A percentile compares a stretch with the other conserved stretches of the same genome.
These are phyloP conservation scores for Xylariales sp. DNA, from an alignment of 2,329 filamentous ascomycete genomes.

Conservation along the genomic window DNA sequence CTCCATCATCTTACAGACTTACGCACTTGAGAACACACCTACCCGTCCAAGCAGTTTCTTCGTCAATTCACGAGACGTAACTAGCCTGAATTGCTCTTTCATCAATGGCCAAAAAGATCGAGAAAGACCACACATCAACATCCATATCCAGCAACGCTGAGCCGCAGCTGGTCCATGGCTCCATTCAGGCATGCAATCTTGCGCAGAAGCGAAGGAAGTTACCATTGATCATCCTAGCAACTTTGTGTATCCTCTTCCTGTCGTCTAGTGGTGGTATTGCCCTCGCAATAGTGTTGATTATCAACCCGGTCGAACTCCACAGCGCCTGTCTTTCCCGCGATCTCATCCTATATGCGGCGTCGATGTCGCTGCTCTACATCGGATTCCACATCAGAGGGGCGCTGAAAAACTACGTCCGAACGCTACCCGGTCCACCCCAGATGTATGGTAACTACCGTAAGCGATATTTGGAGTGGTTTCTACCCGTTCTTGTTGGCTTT, in stretches of 20 bases:
- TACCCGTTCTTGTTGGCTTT: no score
- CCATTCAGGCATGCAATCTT: constrained; percentile 20
- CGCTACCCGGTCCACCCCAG: constrained; percentile 20
- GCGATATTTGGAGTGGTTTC: no score
- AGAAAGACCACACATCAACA: background rate
- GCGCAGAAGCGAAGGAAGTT: constrained; percentile 15
- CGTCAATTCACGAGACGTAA: no score
- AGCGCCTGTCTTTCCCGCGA: constrained; percentile 25
- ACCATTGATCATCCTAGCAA: constrained; percentile 22
- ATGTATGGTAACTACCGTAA: constrained; percentile 23
- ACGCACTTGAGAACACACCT: no score
- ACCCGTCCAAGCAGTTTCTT: no score
- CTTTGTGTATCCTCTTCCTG: constrained; percentile 26
- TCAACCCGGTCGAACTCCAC: constrained; percentile 16
- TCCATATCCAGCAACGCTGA: background rate
- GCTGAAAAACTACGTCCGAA: constrained; percentile 17
- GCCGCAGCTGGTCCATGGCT: constrained; percentile 9
- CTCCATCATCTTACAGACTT: no score
- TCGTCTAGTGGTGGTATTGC: constrained; percentile 22
- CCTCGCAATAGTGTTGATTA: constrained; percentile 22
- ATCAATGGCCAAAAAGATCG: background rate
- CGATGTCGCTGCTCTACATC: constrained; percentile 23
- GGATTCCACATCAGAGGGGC: constrained; percentile 25
- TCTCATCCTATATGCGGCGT: constrained; percentile 24
- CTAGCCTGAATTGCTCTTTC: no score